Evolutionary conservation across 768 basidiomycete genomes (phyloP), one percentile per base, ranked within the genome.

Genomic region (Mycena filopes): DNA sequence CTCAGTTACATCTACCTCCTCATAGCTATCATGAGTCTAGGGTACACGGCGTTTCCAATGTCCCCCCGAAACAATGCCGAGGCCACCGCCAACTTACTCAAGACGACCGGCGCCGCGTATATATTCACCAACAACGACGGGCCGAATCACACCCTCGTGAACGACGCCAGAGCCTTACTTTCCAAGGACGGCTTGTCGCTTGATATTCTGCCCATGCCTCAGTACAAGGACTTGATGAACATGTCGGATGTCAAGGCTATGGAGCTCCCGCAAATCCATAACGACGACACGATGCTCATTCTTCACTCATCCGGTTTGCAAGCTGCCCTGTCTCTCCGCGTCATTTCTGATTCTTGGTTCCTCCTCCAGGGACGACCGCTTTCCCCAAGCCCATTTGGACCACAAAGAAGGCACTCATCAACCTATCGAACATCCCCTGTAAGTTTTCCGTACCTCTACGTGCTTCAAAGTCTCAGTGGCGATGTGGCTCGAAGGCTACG

Each of bases 391-490:
- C 59, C 38, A 51, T 60, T 6, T 42, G 43, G 33, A 51, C 43
- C 28, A 50, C 59, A 2, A 60, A 51, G 49, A 50, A 43, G 25
- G 59, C 48, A 1, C 26, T 60, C 28, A 51, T 51, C 13, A 51
- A 60, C 43, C 25, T 60, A n/a, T 51, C 59, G 28, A 60, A 60
- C 41, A 60, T 60, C 25, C 59, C 59, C 7, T 51, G 57, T 59
- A 48, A 50, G 57, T 28, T 41, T n/a, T n/a, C n/a, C n/a, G n/a
- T n/a, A n/a, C n/a, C n/a, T n/a, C n/a, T n/a, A n/a, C n/a, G n/a
- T n/a, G n/a, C n/a, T n/a, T n/a, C n/a, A n/a, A n/a, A n/a, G n/a
- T n/a, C n/a, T n/a, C n/a, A n/a, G n/a, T n/a, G n/a, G n/a, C n/a
- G n/a, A n/a, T n/a, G n/a, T n/a, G n/a, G n/a, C n/a, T n/a, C n/a